Evolutionary conservation across 2,329 filamentous ascomycete genomes (phyloP).

Genomic region (Exophiala sideris): DNA sequence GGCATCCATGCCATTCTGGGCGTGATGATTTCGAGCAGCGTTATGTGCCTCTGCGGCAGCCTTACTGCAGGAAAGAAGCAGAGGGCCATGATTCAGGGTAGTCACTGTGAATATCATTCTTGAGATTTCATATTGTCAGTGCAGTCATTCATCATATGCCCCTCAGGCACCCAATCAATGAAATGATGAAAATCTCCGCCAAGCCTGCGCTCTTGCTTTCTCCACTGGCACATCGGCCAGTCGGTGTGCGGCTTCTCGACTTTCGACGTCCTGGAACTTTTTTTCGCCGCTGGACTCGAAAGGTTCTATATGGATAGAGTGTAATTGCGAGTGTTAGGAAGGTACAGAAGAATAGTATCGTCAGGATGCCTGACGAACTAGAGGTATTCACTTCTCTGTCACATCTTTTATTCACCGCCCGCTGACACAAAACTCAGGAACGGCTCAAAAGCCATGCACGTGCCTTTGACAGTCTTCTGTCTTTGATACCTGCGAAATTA

Average conservation of each 20-base stretch:
- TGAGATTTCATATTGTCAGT: too few species aligned
- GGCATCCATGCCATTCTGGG: too few species aligned
- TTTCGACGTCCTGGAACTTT: not conserved
- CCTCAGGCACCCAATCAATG: too few species aligned
- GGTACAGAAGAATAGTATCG: not conserved
- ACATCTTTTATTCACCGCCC: not conserved
- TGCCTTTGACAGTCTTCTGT: conserved; percentile 82
- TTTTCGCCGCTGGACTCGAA: not conserved
- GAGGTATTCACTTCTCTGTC: conserved; percentile 15
- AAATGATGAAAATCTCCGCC: too few species aligned
- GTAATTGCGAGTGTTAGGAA: not conserved
- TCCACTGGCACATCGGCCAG: not conserved
- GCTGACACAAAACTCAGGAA: conserved; percentile 37
- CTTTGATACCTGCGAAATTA: conserved; percentile 82
- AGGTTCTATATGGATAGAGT: not conserved
- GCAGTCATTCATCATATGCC: too few species aligned
- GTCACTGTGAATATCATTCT: too few species aligned
- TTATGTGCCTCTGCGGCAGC: too few species aligned
- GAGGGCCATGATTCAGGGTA: too few species aligned
- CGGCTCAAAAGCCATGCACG: conserved; percentile 56
- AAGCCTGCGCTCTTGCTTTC: too few species aligned
- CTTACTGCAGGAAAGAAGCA: too few species aligned
- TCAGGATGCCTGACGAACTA: conserved; percentile 23
- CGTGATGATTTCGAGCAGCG: too few species aligned
- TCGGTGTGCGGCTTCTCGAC: conserved; percentile 5